A percentile compares a stretch with the other conserved stretches of the same genome.
These are phyloP conservation scores for Lenwebbia sp. DNA, from an alignment of 345 rosid species.

Conservation along the genomic window DNA sequence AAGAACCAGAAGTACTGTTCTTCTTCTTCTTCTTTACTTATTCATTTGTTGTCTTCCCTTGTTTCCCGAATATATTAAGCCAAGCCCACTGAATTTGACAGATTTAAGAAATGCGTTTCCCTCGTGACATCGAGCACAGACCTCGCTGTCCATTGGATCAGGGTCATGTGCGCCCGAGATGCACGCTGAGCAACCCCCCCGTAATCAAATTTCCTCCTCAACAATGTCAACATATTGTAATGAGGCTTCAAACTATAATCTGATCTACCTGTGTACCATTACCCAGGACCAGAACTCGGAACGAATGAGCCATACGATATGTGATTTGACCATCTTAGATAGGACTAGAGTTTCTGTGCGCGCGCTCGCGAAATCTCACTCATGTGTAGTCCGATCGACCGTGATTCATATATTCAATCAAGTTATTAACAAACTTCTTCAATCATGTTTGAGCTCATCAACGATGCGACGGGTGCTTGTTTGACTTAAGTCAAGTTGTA, in stretches of 20 bases:
- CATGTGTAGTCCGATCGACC: background rate
- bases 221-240: background rate
- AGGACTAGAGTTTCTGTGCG: background rate
- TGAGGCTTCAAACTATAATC: background rate
- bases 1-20: background rate
- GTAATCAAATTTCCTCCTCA: background rate
- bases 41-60: background rate
- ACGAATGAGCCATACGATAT: background rate
- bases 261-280: background rate
- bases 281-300: background rate
- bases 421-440: background rate
- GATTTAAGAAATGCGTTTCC: conserved; percentile 10
- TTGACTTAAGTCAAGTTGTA: background rate
- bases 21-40: background rate
- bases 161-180: conserved; percentile 40
- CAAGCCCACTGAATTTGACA: conserved; percentile 6
- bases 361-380: background rate
- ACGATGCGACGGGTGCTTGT: background rate
- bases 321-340: no score
- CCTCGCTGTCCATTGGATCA: conserved; percentile 32
- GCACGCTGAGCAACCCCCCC: conserved; percentile 21
- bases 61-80: background rate
- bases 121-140: conserved; percentile 21
- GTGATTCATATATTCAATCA: background rate
- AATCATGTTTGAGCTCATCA: background rate